Percentiles rank a stretch among this genome's conserved stretches.
Evolutionary conservation across 2,329 filamentous ascomycete species (phyloP).

Genomic region (Berkeleyomyces basicola): DNA sequence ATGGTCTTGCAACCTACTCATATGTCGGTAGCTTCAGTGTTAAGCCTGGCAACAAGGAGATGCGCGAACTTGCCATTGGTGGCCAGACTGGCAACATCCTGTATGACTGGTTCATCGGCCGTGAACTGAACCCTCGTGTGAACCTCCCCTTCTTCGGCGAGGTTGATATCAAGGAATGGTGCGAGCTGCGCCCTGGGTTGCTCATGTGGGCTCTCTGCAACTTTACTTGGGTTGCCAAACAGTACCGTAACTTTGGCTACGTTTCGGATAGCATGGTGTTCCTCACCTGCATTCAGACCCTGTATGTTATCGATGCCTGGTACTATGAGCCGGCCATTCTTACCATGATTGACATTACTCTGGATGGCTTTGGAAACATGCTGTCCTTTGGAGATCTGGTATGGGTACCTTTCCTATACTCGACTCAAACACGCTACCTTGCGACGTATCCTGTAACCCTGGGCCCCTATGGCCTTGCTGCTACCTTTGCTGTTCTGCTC

Average conservation of each 20-base stretch:
- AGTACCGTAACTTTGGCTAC: slow-evolving; percentile 70
- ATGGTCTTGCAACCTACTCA: slow-evolving; percentile 55
- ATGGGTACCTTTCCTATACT: slow-evolving; percentile 87
- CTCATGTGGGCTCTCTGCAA: slow-evolving; percentile 79
- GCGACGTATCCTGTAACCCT: slow-evolving; percentile 68
- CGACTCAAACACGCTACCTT: slow-evolving; percentile 69
- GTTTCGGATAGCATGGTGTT: slow-evolving; percentile 76
- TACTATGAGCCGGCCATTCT: slow-evolving; percentile 80
- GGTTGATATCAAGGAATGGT: slow-evolving; percentile 78
- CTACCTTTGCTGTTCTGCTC: slow-evolving; percentile 49
- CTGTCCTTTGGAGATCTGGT: slow-evolving; percentile 79
- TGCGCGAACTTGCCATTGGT: slow-evolving; percentile 65
- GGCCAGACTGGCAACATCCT: slow-evolving; percentile 70
- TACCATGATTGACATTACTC: slow-evolving; percentile 87
- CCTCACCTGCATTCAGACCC: slow-evolving; percentile 56
- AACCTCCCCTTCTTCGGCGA: slow-evolving; percentile 64
- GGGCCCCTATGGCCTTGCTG: slow-evolving; percentile 46
- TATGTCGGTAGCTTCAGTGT: slow-evolving; percentile 74
- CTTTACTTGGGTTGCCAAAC: slow-evolving; percentile 67
- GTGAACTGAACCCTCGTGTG: slow-evolving; percentile 81
- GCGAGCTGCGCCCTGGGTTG: slow-evolving; percentile 82
- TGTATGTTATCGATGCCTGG: slow-evolving; percentile 73
- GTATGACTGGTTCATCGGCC: slow-evolving; percentile 94
- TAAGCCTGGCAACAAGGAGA: slow-evolving; percentile 52
- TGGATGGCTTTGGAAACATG: slow-evolving; percentile 92